phyloP scores from a whole-genome alignment of 495 filamentous ascomycete species.

The Talaromyces stipitatus region DNA sequence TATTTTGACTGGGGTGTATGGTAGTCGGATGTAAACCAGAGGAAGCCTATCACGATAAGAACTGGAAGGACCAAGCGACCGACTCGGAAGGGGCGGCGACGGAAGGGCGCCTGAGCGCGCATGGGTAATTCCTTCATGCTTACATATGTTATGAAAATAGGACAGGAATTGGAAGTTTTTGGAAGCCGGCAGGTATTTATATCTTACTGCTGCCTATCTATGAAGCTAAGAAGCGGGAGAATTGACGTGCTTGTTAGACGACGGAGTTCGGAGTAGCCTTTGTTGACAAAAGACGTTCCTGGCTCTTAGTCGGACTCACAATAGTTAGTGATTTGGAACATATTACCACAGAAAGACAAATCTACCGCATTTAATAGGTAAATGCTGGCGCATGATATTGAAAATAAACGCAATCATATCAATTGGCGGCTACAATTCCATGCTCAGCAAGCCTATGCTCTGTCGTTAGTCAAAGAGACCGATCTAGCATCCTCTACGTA shows the following conservation, averaged over 20 bases:
- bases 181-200: neutral
- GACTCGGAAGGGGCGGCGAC: neutral
- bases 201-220: neutral
- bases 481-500: neutral
- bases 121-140: neutral
- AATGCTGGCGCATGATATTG: too few relatives aligned
- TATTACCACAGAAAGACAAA: too few relatives aligned
- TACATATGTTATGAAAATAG: neutral
- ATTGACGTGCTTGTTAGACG: neutral
- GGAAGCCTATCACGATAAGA: constrained; percentile 1
- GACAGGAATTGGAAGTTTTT: neutral
- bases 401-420: too few relatives aligned
- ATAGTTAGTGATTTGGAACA: too few relatives aligned
- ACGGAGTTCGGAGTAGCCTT: neutral
- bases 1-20: constrained; percentile 1
- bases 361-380: too few relatives aligned
- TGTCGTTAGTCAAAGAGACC: too few relatives aligned
- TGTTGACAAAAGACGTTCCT: neutral
- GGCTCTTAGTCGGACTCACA: too few relatives aligned
- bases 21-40: constrained; percentile 3
- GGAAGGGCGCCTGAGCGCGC: neutral
- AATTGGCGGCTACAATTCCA: too few relatives aligned
- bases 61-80: constrained; percentile 1
- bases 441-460: too few relatives aligned
- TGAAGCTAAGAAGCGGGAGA: neutral